A percentile compares a stretch with the other conserved stretches of the same genome.
Evolutionary conservation across 1,139 yeast genomes (phyloP).

Genomic region (Pichia inconspicua): DNA sequence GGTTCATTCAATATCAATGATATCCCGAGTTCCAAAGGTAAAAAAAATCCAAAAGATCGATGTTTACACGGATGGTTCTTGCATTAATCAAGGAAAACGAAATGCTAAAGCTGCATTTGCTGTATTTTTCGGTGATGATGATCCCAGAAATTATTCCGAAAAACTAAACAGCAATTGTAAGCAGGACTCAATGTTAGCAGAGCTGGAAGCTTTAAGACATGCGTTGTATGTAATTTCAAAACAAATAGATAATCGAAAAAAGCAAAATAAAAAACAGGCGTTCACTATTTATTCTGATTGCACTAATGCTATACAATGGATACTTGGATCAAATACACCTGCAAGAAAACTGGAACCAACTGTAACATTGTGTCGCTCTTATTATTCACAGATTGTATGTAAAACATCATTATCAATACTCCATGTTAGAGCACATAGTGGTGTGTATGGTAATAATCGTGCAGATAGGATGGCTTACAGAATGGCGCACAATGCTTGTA

Average conservation of each 20-base stretch:
- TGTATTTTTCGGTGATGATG: constrained; percentile 55
- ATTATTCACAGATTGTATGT: background rate
- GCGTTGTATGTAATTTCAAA: constrained; percentile 61
- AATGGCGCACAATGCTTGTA: background rate
- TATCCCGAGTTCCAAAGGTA: background rate
- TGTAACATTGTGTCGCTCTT: background rate
- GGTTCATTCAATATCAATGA: no score
- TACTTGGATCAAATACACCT: background rate
- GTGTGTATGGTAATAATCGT: constrained; percentile 58
- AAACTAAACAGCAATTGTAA: background rate
- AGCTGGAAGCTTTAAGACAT: constrained; percentile 55
- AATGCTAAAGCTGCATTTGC: constrained; percentile 55
- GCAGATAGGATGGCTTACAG: constrained; percentile 43
- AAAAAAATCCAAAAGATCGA: background rate
- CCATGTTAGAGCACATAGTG: constrained; percentile 70
- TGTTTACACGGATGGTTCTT: constrained; percentile 61
- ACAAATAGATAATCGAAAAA: constrained; percentile 45
- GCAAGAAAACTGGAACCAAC: background rate
- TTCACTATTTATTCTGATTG: constrained; percentile 33
- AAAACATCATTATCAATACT: background rate
- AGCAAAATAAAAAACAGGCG: constrained; percentile 36
- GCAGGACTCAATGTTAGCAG: constrained; percentile 15
- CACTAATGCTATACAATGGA: constrained; percentile 34
- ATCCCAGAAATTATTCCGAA: constrained; percentile 33
- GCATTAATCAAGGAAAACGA: constrained; percentile 19